Percentiles rank a stretch among this genome's conserved stretches.
These are phyloP conservation scores for Ogataea hybrid DNA, from an alignment of 1,139 yeast genomes.

Conservation along the genomic window DNA sequence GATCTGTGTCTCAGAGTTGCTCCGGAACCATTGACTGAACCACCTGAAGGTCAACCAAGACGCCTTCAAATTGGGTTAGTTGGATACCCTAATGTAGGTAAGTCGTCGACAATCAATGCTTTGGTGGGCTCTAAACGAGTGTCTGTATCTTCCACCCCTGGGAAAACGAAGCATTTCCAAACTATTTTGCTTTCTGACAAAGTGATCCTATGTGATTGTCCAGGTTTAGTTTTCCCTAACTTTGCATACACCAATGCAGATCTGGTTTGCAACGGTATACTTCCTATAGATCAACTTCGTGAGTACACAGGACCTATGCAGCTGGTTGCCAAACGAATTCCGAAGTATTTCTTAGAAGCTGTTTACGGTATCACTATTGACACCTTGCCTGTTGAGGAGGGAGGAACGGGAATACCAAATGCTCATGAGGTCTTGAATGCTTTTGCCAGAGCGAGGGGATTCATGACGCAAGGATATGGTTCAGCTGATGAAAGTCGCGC, in stretches of 20 bases:
- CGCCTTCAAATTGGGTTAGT: conserved; percentile 89
- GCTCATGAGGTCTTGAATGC: conserved; percentile 88
- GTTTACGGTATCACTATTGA: conserved; percentile 90
- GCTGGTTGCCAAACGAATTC: conserved; percentile 82
- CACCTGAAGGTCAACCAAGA: conserved; percentile 51
- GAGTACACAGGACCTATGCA: conserved; percentile 92
- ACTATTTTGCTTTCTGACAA: conserved; percentile 83
- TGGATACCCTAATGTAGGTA: conserved; percentile 97
- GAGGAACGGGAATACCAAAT: conserved; percentile 86
- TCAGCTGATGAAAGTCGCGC: conserved; percentile 97
- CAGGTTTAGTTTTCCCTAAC: conserved; percentile 98
- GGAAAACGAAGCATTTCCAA: conserved; percentile 98
- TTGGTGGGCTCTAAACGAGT: conserved; percentile 95
- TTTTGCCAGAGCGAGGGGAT: conserved; percentile 96
- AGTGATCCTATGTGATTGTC: conserved; percentile 94
- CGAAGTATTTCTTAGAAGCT: conserved; percentile 86
- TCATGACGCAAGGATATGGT: conserved; percentile 96
- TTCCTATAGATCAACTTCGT: conserved; percentile 95
- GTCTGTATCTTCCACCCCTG: conserved; percentile 97
- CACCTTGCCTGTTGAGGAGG: conserved; percentile 72
- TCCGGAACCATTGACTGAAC: conserved; percentile 60
- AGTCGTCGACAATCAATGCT: conserved; percentile 94
- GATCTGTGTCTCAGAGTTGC: conserved; percentile 74
- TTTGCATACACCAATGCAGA: conserved; percentile 97
- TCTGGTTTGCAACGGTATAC: conserved; percentile 94